phyloP scores from a whole-genome alignment of 1,284 basidiomycete species.

The Puccinia polysora region DNA sequence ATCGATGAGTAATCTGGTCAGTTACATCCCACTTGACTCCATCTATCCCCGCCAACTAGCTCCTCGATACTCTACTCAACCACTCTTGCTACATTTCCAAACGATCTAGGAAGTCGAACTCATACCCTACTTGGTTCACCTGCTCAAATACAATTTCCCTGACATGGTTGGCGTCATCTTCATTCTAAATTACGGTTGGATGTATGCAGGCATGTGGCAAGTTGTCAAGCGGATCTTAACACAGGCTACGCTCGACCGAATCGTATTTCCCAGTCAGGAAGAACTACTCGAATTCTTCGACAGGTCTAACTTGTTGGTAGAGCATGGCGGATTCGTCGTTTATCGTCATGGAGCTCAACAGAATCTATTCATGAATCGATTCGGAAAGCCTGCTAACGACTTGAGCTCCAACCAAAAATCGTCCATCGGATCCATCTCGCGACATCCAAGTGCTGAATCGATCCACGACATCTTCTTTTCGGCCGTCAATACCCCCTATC shows the following conservation, averaged over 20 bases:
- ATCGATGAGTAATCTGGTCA: slow-evolving; percentile 40
- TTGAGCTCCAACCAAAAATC: neutral
- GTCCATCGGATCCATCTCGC: neutral
- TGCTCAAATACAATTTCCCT: slow-evolving; percentile 63
- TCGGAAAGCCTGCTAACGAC: neutral
- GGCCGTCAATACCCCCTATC: slow-evolving; percentile 20
- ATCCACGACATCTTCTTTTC: slow-evolving; percentile 37
- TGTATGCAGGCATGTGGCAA: slow-evolving; percentile 71
- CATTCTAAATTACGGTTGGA: slow-evolving; percentile 75
- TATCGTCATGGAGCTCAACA: slow-evolving; percentile 45
- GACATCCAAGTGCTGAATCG: slow-evolving; percentile 27
- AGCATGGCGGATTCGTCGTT: slow-evolving; percentile 49
- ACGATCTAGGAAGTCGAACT: slow-evolving; percentile 52
- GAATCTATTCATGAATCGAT: slow-evolving; percentile 18
- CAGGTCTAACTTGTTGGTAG: slow-evolving; percentile 56
- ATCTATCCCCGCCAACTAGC: neutral
- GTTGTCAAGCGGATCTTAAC: slow-evolving; percentile 71
- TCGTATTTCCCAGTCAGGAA: slow-evolving; percentile 65
- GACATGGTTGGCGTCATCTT: slow-evolving; percentile 74
- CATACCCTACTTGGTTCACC: slow-evolving; percentile 52
- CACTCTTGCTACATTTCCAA: neutral
- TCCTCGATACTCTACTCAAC: neutral
- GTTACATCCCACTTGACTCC: neutral
- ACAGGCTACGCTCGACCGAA: slow-evolving; percentile 63
- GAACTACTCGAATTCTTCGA: slow-evolving; percentile 64